phyloP scores from a whole-genome alignment of 148 eudicot species.

The Dianthus caryophyllus region DNA sequence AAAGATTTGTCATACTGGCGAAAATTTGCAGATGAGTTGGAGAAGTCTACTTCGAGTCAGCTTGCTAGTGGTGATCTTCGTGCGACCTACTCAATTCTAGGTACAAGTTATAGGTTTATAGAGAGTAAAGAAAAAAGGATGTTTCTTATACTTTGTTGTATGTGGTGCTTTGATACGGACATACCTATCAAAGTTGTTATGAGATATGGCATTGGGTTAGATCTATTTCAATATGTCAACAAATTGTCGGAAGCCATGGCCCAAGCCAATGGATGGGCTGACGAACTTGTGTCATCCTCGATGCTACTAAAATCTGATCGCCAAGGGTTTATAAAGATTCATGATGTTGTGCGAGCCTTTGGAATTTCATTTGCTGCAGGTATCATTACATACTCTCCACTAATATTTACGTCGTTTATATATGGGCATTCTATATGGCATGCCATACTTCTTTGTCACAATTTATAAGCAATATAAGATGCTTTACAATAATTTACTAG shows the following conservation, averaged over 20 bases:
- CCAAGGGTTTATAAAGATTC: background rate
- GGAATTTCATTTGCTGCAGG: background rate
- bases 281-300: conserved; percentile 11
- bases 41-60: conserved; percentile 6
- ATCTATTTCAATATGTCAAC: conserved; percentile 4
- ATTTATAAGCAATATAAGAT: background rate
- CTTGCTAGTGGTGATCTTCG: background rate
- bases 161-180: background rate
- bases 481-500: background rate
- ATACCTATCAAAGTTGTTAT: background rate
- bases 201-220: conserved; percentile 20
- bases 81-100: background rate
- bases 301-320: background rate
- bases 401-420: no score
- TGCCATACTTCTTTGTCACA: background rate
- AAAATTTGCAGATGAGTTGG: background rate
- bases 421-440: background rate
- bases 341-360: conserved; percentile 6
- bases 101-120: background rate
- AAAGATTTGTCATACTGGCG: background rate
- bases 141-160: conserved; percentile 10
- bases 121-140: background rate
- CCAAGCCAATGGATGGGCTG: background rate
- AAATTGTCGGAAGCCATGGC: conserved; percentile 7
- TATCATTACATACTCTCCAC: background rate